Percentiles rank a stretch among this genome's conserved stretches.
Evolutionary conservation across 139 green algal species (phyloP).

Genomic region (Ettlia oleoabundans): DNA sequence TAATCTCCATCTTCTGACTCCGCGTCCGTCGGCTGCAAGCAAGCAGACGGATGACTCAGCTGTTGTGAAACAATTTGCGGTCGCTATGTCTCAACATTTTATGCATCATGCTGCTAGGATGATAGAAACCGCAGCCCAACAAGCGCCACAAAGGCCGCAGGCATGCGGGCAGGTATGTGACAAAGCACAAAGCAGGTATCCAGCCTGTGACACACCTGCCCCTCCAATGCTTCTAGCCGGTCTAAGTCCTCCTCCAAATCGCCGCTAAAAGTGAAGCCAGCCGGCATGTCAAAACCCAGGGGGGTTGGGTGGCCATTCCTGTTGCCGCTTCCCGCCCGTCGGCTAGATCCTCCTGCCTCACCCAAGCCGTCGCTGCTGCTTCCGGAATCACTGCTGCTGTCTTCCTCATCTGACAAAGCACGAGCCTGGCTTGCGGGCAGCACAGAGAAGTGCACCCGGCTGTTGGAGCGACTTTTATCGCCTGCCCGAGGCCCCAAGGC

Average conservation of each 20-base stretch:
- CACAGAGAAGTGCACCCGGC: conserved; percentile 22
- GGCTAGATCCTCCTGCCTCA: too few species aligned
- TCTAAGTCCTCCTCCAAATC: conserved; percentile 77
- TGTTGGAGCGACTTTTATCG: neutral
- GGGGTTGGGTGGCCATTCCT: too few species aligned
- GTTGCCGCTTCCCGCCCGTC: neutral
- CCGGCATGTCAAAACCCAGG: conserved; percentile 12
- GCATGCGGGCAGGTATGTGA: too few species aligned
- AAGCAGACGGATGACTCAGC: too few species aligned
- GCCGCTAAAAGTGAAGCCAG: conserved; percentile 59
- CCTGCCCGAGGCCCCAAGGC: neutral
- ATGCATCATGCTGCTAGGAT: too few species aligned
- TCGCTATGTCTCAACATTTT: too few species aligned
- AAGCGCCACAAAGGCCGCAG: too few species aligned
- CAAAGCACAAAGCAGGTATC: too few species aligned
- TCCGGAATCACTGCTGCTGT: conserved; percentile 1
- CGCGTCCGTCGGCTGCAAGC: too few species aligned
- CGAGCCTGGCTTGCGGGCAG: too few species aligned
- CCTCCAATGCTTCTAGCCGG: conserved; percentile 60
- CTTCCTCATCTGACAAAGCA: neutral
- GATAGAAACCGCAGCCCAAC: too few species aligned
- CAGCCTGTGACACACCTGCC: conserved; percentile 5
- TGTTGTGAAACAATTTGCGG: too few species aligned
- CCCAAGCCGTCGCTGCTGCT: conserved; percentile 11
- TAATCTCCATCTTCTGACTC: neutral